Evolutionary conservation across 495 filamentous ascomycete genomes (phyloP).

Genomic region (Patellaria atrata): DNA sequence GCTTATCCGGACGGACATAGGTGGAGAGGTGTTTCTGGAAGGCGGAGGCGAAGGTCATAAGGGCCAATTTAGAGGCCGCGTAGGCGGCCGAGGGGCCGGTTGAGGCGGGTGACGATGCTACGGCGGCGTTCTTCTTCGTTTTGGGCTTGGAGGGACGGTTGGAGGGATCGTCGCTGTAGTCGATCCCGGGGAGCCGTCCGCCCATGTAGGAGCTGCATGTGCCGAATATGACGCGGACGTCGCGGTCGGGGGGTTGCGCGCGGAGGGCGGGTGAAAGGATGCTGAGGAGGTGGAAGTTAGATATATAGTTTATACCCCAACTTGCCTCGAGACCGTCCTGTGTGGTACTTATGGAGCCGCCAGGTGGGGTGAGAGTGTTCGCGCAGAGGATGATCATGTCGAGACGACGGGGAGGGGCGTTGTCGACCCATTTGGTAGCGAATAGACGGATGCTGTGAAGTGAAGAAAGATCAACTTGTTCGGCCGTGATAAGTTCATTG

Average conservation of each 20-base stretch:
- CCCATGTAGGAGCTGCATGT: conserved; percentile 78
- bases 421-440: conserved; percentile 98
- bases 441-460: conserved; percentile 81
- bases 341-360: conserved; percentile 36
- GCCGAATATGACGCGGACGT: conserved; percentile 74
- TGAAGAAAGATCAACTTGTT: conserved; percentile 79
- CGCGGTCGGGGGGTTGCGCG: conserved; percentile 82
- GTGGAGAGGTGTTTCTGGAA: conserved; percentile 80
- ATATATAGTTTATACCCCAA: conserved; percentile 90
- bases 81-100: conserved; percentile 40
- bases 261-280: conserved; percentile 78
- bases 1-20: conserved; percentile 66
- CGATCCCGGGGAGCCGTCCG: conserved; percentile 42
- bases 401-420: conserved; percentile 75
- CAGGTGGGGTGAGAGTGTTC: conserved; percentile 53
- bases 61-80: conserved; percentile 72
- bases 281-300: conserved; percentile 86
- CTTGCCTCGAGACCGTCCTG: conserved; percentile 70
- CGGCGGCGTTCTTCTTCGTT: conserved; percentile 8
- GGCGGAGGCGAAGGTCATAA: conserved; percentile 73
- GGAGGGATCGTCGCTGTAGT: conserved; percentile 9
- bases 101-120: conserved; percentile 6
- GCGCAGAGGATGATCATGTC: conserved; percentile 88
- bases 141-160: conserved; percentile 7
- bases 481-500: conserved; percentile 86